These are phyloP conservation scores for Tricholoma furcatifolium DNA, from an alignment of 768 basidiomycete species.

Conservation along the genomic window DNA sequence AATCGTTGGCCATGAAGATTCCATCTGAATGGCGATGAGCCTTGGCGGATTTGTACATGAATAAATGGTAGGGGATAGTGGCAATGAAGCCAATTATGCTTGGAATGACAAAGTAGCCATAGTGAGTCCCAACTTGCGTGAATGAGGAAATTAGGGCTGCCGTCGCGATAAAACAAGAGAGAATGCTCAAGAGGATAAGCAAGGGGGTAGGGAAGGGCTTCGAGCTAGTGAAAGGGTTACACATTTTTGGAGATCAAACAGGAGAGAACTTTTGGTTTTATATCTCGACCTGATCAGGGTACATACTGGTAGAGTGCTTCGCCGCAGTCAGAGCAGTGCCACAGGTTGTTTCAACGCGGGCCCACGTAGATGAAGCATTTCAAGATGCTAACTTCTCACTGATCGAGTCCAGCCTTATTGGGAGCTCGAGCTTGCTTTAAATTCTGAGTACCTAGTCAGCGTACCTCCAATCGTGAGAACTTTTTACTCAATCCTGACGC, in stretches of 20 bases:
- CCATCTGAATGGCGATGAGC: slow-evolving; percentile 1
- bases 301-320: too few relatives aligned
- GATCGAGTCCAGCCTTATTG: background rate
- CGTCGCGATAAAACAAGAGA: slow-evolving; percentile 11
- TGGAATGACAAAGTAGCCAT: slow-evolving; percentile 9
- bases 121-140: background rate
- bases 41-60: slow-evolving; percentile 7
- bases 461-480: too few relatives aligned
- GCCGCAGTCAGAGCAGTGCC: too few relatives aligned
- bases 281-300: too few relatives aligned
- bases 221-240: background rate
- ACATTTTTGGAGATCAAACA: too few relatives aligned
- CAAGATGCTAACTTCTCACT: background rate
- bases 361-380: too few relatives aligned
- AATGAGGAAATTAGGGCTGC: slow-evolving; percentile 5
- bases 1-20: slow-evolving; percentile 6
- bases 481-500: too few relatives aligned
- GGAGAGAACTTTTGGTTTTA: too few relatives aligned
- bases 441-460: too few relatives aligned
- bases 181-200: slow-evolving; percentile 12
- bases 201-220: slow-evolving; percentile 10
- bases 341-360: too few relatives aligned
- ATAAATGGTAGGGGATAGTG: slow-evolving; percentile 10
- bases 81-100: slow-evolving; percentile 7
- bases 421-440: too few relatives aligned